Evolutionary conservation across 495 filamentous ascomycete species (phyloP), one percentile per base, ranked within the genome.

Genomic region (Clavariopsis aquatica): DNA sequence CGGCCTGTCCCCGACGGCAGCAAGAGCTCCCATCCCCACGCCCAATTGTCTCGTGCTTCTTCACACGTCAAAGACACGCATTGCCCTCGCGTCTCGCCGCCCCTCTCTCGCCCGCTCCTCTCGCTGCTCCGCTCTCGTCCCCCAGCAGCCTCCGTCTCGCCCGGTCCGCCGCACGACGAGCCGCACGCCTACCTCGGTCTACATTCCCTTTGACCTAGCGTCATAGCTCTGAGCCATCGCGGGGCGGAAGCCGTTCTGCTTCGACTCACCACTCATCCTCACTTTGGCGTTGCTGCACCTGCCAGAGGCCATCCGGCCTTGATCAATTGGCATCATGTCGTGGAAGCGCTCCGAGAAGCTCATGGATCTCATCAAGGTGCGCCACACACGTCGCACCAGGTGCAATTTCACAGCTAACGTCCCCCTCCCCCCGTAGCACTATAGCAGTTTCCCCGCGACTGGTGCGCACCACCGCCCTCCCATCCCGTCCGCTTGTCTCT

Each of bases 391-490:
- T 19, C 51, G 52, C 27, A 24, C 36, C 3, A 7, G 7, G 53
- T 27, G 47, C 26, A 24, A 51, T 57, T n/a, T 43, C 61, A 23
- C 22, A 31, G 51, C 60, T 62, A 64, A 66, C 29, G 49, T 7
- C 49, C 3, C 10, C 27, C 41, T 55, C 60, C 12, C 49, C 3
- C 10, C 27, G 51, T 55, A 64, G 64, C 93, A 97, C 82, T 97
- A 97, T 84, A 89, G 91, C 74, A 88, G 85, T 81, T 98, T 98
- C 77, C 95, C 95, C 61, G 94, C 94, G 62, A 98, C 95, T 41
- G 94, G 94, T 65, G 93, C 96, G 70, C 61, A 38, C 17, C 1
- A 15, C 24, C 23, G 26, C 4, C 12, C 27, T 9, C 10, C 9
- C 2, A n/a, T 52, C 9, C 6, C n/a, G n/a, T 1, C 3, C 19